Evolutionary conservation across 306 rosid species (phyloP).

Genomic region (Prunus davidiana): DNA sequence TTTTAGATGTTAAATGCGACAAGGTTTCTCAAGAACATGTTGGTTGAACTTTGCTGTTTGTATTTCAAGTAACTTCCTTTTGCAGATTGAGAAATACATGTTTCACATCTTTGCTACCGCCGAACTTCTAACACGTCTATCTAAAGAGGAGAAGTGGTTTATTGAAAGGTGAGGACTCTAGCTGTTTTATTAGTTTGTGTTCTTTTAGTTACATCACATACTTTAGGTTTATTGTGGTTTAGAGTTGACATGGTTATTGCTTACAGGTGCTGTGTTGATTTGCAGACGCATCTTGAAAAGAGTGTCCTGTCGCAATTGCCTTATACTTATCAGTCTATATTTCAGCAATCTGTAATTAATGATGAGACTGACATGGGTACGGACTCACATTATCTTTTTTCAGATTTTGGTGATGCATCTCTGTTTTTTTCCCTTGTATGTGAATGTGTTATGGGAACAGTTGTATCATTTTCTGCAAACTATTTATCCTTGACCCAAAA

Average conservation of each 20-base stretch:
- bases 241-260: conserved; percentile 32
- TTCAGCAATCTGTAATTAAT: conserved; percentile 69
- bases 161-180: conserved; percentile 47
- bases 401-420: background rate
- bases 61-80: background rate
- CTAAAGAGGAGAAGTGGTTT: conserved; percentile 63
- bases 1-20: background rate
- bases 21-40: background rate
- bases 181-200: background rate
- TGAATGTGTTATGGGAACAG: background rate
- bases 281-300: conserved; percentile 72
- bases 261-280: conserved; percentile 64
- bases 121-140: conserved; percentile 64
- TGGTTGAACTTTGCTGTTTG: background rate
- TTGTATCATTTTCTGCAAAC: background rate
- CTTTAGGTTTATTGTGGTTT: conserved; percentile 13
- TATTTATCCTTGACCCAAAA: background rate
- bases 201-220: background rate
- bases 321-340: conserved; percentile 59
- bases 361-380: conserved; percentile 94
- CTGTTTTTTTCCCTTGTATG: background rate
- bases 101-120: conserved; percentile 59
- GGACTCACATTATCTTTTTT: conserved; percentile 2
- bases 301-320: conserved; percentile 72
- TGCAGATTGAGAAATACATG: conserved; percentile 82